Base-by-base conservation (phyloP, 768 basidiomycete species). In the Hydnomerulius pinastri region DNA sequence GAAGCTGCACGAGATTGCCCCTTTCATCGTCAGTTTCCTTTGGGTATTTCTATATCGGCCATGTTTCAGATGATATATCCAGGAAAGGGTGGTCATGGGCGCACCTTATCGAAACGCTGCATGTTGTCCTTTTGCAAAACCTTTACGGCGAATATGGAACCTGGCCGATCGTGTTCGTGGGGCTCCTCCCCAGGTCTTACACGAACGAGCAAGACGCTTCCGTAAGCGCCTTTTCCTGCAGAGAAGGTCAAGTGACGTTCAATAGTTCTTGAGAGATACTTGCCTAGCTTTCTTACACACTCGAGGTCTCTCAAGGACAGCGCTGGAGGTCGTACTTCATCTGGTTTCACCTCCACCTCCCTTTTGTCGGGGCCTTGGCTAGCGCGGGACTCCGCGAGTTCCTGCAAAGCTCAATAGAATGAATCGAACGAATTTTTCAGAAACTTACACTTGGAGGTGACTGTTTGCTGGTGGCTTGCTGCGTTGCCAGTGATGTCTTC, bases 121-220 rank as follows among this genome's bases (percentile, higher is more conserved):
- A 73, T 60, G 4, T 58, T 48, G 20, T 65, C 65, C 57, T 77
- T 77, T 25, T 56, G 62, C 24, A 75, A 50, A 0, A 70, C 67
- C 54, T 82, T 82, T 46, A 83, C 40, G 5, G 80, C 81, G 40
- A 79, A 77, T 2, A 74, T 28, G n/a, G 69, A 57, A 20, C 67
- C 68, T 2, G 68, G 61, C 4, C 52, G 63, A 24, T 76, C 76
- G n/a, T 70, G 38, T n/a, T 48, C 55, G 47, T 73, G 68, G 0
- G 24, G 18, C 10, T 55, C 55, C 23, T 66, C 58, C 47, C 58
- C 63, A 1, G 67, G 65, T 6, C 71, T 68, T 25, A 59, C 60
- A 17, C 58, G 67, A 17, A 74, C 77, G 15, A 81, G 64, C 12
- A 78, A 56, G 12, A 79, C 79, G 9, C 65, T 65, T 11, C 73